Conservation (phyloP, 1,284 basidiomycete species). For the Mycosarcoma mackinlayi region DNA sequence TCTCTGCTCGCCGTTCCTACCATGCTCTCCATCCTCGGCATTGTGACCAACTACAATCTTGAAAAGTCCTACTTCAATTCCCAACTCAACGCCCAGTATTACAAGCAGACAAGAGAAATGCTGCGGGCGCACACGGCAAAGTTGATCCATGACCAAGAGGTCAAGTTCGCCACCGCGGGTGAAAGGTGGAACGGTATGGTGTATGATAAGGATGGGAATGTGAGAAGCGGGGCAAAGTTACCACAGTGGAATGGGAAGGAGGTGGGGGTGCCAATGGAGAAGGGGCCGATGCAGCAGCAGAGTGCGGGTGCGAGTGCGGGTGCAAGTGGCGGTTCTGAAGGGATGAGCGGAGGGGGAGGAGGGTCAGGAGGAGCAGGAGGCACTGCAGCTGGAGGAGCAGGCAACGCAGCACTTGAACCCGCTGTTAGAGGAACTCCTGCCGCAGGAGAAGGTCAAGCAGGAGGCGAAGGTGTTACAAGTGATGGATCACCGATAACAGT, state of each 20-base stretch:
- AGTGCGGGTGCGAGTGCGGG: too few species aligned
- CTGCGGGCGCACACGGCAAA: conserved; percentile 17
- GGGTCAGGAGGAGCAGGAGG: not conserved
- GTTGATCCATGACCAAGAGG: conserved; percentile 28
- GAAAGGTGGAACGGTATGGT: conserved; percentile 30
- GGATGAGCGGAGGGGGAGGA: too few species aligned
- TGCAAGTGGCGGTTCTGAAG: too few species aligned
- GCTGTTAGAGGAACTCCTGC: not conserved
- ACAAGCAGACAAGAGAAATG: conserved; percentile 23
- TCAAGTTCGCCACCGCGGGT: conserved; percentile 18
- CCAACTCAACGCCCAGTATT: conserved; percentile 32
- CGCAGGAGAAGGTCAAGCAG: not conserved
- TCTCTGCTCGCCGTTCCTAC: conserved; percentile 31
- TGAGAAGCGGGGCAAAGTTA: conserved; percentile 6
- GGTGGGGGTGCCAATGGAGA: not conserved
- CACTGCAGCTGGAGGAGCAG: not conserved
- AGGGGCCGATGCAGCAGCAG: not conserved
- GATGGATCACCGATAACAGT: conserved; percentile 1
- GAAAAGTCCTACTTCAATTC: conserved; percentile 33
- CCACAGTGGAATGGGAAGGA: conserved; percentile 1
- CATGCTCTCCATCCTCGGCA: conserved; percentile 25
- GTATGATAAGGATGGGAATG: conserved; percentile 24
- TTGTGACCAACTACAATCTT: conserved; percentile 38
- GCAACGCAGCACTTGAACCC: too few species aligned
- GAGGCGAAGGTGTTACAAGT: not conserved